These are phyloP conservation scores for Pseudopyrenochaeta lycopersici DNA, from an alignment of 2,329 filamentous ascomycete species.

Conservation along the genomic window DNA sequence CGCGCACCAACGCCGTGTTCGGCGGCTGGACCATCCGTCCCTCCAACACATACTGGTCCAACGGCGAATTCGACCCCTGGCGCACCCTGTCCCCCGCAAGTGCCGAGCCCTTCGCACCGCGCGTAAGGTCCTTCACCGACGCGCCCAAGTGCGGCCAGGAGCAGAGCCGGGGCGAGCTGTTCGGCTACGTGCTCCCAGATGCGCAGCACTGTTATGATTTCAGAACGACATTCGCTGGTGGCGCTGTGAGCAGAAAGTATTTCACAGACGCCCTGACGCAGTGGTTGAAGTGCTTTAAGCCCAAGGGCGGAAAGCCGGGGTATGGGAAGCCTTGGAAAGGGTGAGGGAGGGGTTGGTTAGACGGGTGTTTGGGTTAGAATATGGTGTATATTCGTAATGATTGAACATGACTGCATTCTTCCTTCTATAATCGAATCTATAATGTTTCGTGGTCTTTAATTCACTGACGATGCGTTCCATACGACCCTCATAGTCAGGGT, in stretches of 20 bases:
- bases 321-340: slow-evolving; percentile 9
- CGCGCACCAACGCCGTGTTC: slow-evolving; percentile 53
- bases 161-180: slow-evolving; percentile 51
- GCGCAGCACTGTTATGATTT: slow-evolving; percentile 62
- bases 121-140: slow-evolving; percentile 48
- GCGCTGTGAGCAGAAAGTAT: slow-evolving; percentile 44
- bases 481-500: no score
- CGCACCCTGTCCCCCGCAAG: slow-evolving; percentile 57
- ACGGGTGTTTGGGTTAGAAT: no score
- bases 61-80: slow-evolving; percentile 64
- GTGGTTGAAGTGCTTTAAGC: slow-evolving; percentile 57
- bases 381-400: no score
- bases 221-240: slow-evolving; percentile 41
- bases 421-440: not conserved
- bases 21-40: slow-evolving; percentile 63
- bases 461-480: no score
- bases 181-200: slow-evolving; percentile 58
- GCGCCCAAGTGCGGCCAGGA: slow-evolving; percentile 56
- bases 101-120: slow-evolving; percentile 52
- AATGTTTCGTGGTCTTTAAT: no score
- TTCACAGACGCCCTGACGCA: slow-evolving; percentile 54
- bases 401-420: no score
- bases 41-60: slow-evolving; percentile 61
- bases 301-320: slow-evolving; percentile 14
- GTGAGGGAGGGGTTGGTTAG: not conserved